Evolutionary conservation across 331 rosid genomes (phyloP).

Genomic region (Stylosanthes scabra): DNA sequence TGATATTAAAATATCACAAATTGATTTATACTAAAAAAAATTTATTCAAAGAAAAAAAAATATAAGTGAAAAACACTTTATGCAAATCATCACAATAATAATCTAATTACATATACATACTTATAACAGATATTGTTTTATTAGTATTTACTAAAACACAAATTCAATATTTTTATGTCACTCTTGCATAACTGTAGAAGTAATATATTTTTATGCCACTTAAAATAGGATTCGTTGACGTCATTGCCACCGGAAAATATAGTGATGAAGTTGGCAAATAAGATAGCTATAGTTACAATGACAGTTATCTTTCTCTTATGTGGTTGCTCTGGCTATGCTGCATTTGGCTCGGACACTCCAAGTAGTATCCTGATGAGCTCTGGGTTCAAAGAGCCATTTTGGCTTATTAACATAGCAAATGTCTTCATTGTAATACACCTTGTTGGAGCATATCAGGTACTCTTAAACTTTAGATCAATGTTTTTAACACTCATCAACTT

Average conservation of each 20-base stretch:
- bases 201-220: background rate
- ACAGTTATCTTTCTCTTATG: constrained; percentile 53
- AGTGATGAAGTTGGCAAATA: constrained; percentile 64
- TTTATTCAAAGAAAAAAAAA: too few species aligned
- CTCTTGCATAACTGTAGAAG: too few species aligned
- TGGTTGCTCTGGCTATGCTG: constrained; percentile 65
- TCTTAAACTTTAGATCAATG: too few species aligned
- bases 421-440: constrained; percentile 63
- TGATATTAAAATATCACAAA: too few species aligned
- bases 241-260: constrained; percentile 53
- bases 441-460: constrained; percentile 74
- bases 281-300: constrained; percentile 51
- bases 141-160: too few species aligned
- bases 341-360: constrained; percentile 63
- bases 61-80: too few species aligned
- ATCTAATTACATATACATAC: too few species aligned
- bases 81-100: too few species aligned
- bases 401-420: constrained; percentile 61
- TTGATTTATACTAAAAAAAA: too few species aligned
- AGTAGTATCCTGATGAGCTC: constrained; percentile 63
- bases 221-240: constrained; percentile 61
- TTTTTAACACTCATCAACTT: too few species aligned
- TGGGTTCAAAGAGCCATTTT: constrained; percentile 58
- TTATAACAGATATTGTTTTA: too few species aligned
- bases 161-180: too few species aligned